A percentile compares a stretch with the other conserved stretches of the same genome.
Conservation (phyloP, 768 basidiomycete species). For the Cantharellus cinnabarinus region DNA sequence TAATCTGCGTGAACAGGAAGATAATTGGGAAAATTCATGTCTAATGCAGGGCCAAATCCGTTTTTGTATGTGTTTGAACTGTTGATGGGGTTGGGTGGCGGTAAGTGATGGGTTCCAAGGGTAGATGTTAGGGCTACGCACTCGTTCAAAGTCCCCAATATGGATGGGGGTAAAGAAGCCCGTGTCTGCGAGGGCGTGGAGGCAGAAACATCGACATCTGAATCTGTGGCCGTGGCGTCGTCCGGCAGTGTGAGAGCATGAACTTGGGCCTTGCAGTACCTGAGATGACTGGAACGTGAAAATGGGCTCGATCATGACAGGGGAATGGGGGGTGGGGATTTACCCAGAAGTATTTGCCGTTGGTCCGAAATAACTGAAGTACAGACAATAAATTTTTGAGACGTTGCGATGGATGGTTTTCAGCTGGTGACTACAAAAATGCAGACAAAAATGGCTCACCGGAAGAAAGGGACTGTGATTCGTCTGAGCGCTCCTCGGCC, state of each 20-base stretch:
- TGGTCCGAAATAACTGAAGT: slow-evolving; percentile 8
- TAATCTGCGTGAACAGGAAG: too few species aligned
- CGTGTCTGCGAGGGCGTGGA: too few species aligned
- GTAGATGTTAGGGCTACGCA: too few species aligned
- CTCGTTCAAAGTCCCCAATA: too few species aligned
- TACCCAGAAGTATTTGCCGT: slow-evolving; percentile 9
- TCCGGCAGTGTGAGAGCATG: slow-evolving; percentile 1
- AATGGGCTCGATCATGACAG: not conserved
- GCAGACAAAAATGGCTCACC: not conserved
- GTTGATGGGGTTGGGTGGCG: too few species aligned
- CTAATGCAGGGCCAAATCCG: too few species aligned
- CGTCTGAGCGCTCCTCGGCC: slow-evolving; percentile 2
- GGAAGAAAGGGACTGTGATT: slow-evolving; percentile 10
- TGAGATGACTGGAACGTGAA: not conserved
- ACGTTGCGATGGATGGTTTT: too few species aligned
- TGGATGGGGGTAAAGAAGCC: too few species aligned
- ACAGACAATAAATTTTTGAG: not conserved
- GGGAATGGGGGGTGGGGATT: not conserved
- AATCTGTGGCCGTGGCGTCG: slow-evolving; percentile 2
- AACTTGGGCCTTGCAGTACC: slow-evolving; percentile 8
- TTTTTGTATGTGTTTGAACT: too few species aligned
- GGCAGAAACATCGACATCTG: not conserved
- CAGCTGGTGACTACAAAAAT: not conserved
- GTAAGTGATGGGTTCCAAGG: too few species aligned
- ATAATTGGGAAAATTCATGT: too few species aligned